Evolutionary conservation across 495 filamentous ascomycete species (phyloP).

Genomic region (Hyaloscypha hepaticicola): DNA sequence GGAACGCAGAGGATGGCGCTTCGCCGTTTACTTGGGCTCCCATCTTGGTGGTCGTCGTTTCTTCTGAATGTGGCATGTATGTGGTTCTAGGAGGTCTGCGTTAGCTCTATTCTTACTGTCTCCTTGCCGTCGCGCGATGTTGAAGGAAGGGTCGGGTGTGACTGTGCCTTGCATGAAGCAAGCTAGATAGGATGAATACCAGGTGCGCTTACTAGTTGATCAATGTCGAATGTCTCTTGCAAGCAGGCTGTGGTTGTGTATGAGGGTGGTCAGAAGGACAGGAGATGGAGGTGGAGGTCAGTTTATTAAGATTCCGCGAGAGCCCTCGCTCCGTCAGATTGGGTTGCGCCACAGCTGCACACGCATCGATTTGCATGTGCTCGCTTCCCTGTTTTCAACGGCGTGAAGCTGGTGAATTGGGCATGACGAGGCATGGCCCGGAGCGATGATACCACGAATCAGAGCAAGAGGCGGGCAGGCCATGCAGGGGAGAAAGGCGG

Average conservation of each 20-base stretch:
- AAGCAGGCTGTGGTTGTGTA: not conserved
- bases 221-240: not conserved
- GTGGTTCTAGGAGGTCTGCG: not conserved
- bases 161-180: not conserved
- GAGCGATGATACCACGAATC: not conserved
- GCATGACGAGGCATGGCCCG: not conserved
- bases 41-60: constrained; percentile 33
- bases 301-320: not conserved
- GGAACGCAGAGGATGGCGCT: constrained; percentile 60
- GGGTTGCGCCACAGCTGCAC: constrained; percentile 15
- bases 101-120: not conserved
- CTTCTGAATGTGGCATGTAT: constrained; percentile 22
- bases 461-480: not conserved
- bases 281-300: constrained; percentile 4
- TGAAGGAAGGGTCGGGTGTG: not conserved
- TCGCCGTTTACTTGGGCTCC: constrained; percentile 65
- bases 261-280: constrained; percentile 12
- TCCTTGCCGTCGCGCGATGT: not conserved
- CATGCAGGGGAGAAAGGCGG: not conserved
- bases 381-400: constrained; percentile 14
- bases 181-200: not conserved
- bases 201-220: not conserved
- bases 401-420: not conserved
- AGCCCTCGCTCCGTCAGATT: not conserved
- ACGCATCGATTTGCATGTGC: constrained; percentile 17